Evolutionary conservation across 2,329 filamentous ascomycete genomes (phyloP).

Genomic region (Cladophialophora bantiana): DNA sequence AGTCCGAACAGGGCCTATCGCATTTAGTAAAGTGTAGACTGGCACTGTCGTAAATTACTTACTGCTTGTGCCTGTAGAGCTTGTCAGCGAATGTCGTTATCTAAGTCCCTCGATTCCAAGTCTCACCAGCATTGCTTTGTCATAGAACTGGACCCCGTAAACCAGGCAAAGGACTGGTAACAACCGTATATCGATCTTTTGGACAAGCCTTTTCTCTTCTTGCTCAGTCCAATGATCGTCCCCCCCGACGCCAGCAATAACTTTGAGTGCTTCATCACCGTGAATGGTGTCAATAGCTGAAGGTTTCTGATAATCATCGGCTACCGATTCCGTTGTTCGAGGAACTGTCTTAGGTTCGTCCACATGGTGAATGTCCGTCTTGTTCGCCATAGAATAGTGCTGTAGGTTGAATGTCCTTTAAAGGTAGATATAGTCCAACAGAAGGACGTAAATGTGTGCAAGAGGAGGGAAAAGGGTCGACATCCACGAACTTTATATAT

Average conservation of each 20-base stretch:
- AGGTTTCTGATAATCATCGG: background rate
- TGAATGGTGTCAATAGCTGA: conserved; percentile 47
- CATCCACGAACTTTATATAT: background rate
- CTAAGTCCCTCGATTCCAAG: background rate
- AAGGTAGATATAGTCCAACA: background rate
- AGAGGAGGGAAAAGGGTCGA: background rate
- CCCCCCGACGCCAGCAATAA: conserved; percentile 52
- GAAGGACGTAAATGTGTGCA: background rate
- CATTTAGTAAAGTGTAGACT: background rate
- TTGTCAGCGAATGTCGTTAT: background rate
- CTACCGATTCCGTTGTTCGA: background rate
- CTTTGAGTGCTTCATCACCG: conserved; percentile 51
- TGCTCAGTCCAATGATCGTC: conserved; percentile 57
- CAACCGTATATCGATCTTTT: conserved; percentile 50
- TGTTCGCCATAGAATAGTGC: background rate
- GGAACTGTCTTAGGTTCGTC: background rate
- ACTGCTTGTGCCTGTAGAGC: conserved; percentile 54
- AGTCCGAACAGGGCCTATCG: conserved; percentile 52
- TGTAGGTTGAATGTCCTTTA: background rate
- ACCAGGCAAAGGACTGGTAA: conserved; percentile 60
- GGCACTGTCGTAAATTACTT: conserved; percentile 22
- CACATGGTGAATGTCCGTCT: background rate
- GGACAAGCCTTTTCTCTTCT: conserved; percentile 45
- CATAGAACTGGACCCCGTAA: conserved; percentile 60
- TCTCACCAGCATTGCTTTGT: conserved; percentile 60